phyloP scores from a whole-genome alignment of 1,139 yeast species.

The Hyphopichia khmerensis region DNA sequence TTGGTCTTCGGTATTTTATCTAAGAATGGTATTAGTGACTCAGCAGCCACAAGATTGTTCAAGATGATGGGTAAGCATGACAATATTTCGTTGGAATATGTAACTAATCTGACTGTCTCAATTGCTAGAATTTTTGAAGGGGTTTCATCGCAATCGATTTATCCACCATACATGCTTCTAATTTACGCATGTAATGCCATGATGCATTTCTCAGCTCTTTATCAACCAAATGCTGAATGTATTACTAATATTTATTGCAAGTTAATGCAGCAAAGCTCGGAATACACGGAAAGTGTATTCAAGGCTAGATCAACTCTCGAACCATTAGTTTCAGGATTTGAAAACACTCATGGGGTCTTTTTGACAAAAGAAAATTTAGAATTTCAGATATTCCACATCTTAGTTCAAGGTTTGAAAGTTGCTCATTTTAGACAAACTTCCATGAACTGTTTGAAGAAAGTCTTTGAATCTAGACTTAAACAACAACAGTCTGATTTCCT shows the following conservation, averaged over 20 bases:
- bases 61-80: slow-evolving; percentile 29
- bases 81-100: slow-evolving; percentile 31
- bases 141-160: slow-evolving; percentile 50
- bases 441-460: slow-evolving; percentile 46
- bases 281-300: slow-evolving; percentile 33
- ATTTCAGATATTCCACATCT: slow-evolving; percentile 48
- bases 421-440: slow-evolving; percentile 63
- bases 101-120: slow-evolving; percentile 44
- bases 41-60: slow-evolving; percentile 50
- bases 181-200: slow-evolving; percentile 61
- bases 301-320: slow-evolving; percentile 39
- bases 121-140: slow-evolving; percentile 66
- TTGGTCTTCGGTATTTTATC: slow-evolving; percentile 72
- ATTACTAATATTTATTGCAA: slow-evolving; percentile 29
- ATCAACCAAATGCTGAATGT: slow-evolving; percentile 56
- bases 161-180: slow-evolving; percentile 46
- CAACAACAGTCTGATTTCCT: slow-evolving; percentile 4
- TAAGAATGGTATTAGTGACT: slow-evolving; percentile 61
- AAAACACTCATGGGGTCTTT: slow-evolving; percentile 39
- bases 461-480: slow-evolving; percentile 47
- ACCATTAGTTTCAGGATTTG: slow-evolving; percentile 45
- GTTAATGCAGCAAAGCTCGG: slow-evolving; percentile 21
- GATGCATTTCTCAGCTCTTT: slow-evolving; percentile 35
- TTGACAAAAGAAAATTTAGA: slow-evolving; percentile 53
- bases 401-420: slow-evolving; percentile 62